Conservation (phyloP, 306 rosid species). For the Macrotyloma uniflorum region DNA sequence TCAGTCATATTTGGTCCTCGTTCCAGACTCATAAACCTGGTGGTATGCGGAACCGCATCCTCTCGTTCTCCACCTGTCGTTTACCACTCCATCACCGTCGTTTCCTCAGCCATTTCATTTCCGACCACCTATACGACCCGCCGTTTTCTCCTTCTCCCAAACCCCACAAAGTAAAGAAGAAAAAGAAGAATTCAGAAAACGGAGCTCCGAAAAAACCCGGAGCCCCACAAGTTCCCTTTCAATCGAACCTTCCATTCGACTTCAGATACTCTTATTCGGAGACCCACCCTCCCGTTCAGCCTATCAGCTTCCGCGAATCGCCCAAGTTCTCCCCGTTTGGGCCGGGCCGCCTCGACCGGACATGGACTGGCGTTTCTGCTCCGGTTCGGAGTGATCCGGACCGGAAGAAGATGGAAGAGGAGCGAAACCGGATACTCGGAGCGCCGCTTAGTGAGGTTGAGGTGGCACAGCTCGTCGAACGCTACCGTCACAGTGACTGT, state of each 20-base stretch:
- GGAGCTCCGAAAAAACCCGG: neutral
- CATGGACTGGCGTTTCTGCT: constrained; percentile 78
- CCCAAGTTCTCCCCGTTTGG: constrained; percentile 92
- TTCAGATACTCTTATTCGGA: constrained; percentile 88
- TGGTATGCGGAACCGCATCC: constrained; percentile 31
- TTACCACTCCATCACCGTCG: constrained; percentile 26
- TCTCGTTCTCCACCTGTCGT: constrained; percentile 20
- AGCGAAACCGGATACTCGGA: constrained; percentile 66
- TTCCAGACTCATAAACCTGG: too few relatives aligned
- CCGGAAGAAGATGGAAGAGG: constrained; percentile 44
- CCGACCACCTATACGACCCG: constrained; percentile 59
- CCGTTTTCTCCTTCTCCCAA: constrained; percentile 64
- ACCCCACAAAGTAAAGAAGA: constrained; percentile 23
- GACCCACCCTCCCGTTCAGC: constrained; percentile 49
- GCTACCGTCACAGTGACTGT: constrained; percentile 64
- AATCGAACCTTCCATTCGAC: constrained; percentile 77
- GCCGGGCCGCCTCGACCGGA: constrained; percentile 77
- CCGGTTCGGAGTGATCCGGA: constrained; percentile 51
- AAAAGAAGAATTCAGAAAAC: neutral
- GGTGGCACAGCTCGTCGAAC: constrained; percentile 75
- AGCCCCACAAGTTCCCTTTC: constrained; percentile 48
- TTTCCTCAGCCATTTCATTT: constrained; percentile 33
- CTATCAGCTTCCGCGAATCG: constrained; percentile 84
- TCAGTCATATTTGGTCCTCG: too few relatives aligned
- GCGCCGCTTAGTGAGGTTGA: constrained; percentile 76